phyloP scores from a whole-genome alignment of 352 stramenopile genomes.

The Achlya hypogyna region DNA sequence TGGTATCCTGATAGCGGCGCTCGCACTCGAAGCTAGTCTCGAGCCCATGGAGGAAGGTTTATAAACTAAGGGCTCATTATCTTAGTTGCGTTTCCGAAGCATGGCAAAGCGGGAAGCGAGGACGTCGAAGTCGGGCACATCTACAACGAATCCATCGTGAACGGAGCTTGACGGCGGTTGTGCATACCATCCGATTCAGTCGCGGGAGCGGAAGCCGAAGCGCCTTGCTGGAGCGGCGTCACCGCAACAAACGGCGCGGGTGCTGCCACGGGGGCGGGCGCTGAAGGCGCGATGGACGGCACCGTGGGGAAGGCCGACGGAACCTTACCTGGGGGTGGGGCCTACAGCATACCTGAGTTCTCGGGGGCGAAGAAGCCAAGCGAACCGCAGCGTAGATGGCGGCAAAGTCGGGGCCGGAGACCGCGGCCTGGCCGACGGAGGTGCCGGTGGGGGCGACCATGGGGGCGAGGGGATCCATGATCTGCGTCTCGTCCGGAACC shows the following conservation, averaged over 20 bases:
- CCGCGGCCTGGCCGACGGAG: constrained; percentile 63
- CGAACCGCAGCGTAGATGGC: constrained; percentile 45
- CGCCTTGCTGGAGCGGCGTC: constrained; percentile 18
- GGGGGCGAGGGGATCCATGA: constrained; percentile 70
- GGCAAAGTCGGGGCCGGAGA: constrained; percentile 78
- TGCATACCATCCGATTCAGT: neutral
- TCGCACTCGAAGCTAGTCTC: no score
- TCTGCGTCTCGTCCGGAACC: constrained; percentile 71
- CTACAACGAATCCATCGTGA: constrained; percentile 10
- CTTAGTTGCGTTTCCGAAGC: constrained; percentile 67
- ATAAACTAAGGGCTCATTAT: no score
- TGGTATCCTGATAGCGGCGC: no score
- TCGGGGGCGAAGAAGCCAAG: neutral
- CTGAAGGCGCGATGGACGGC: constrained; percentile 22
- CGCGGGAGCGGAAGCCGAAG: constrained; percentile 12
- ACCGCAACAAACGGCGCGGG: neutral
- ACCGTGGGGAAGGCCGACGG: constrained; percentile 38
- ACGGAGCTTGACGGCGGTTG: neutral
- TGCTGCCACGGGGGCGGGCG: constrained; percentile 15
- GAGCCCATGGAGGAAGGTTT: no score
- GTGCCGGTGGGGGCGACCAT: constrained; percentile 85
- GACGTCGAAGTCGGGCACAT: constrained; percentile 86
- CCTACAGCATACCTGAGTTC: constrained; percentile 24
- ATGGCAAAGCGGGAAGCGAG: constrained; percentile 89
- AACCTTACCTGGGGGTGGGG: constrained; percentile 33